These are phyloP conservation scores for Boechera divaricarpa DNA, from an alignment of 345 rosid species.

Conservation along the genomic window DNA sequence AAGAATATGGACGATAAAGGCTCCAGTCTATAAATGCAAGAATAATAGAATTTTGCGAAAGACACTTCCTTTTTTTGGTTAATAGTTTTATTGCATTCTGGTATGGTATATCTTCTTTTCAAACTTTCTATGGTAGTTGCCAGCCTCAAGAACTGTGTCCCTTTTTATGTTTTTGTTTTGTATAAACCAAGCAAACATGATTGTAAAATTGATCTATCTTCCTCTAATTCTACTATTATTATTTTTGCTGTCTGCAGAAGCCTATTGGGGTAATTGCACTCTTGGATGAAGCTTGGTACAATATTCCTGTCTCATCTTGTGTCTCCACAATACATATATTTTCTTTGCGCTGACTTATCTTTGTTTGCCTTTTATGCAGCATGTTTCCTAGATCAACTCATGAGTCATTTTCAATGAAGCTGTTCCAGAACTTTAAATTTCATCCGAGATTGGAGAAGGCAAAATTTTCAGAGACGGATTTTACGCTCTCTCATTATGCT, in stretches of 20 bases:
- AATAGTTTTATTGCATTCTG: slow-evolving; percentile 22
- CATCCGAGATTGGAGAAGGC: slow-evolving; percentile 84
- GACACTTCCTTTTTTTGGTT: not conserved
- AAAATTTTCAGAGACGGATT: slow-evolving; percentile 96
- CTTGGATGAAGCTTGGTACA: slow-evolving; percentile 99
- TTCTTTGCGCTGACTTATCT: slow-evolving; percentile 47
- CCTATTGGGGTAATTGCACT: slow-evolving; percentile 97
- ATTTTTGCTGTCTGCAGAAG: slow-evolving; percentile 67
- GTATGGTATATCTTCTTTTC: not conserved
- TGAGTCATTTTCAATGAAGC: slow-evolving; percentile 80
- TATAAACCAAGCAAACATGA: slow-evolving; percentile 17
- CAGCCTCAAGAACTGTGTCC: slow-evolving; percentile 11
- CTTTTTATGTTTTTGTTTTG: slow-evolving; percentile 3
- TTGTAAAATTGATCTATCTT: slow-evolving; percentile 11
- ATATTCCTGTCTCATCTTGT: slow-evolving; percentile 27
- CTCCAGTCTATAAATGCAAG: slow-evolving; percentile 20
- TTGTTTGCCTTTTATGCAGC: slow-evolving; percentile 68
- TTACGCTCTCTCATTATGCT: slow-evolving; percentile 92
- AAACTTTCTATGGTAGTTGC: slow-evolving; percentile 12
- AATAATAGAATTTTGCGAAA: not conserved
- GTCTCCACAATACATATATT: slow-evolving; percentile 11
- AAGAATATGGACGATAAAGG: slow-evolving; percentile 18
- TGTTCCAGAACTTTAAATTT: slow-evolving; percentile 71
- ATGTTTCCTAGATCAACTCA: slow-evolving; percentile 98
- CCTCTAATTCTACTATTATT: slow-evolving; percentile 34